phyloP scores from a whole-genome alignment of 495 filamentous ascomycete species.

The Penicillium maclennaniae region DNA sequence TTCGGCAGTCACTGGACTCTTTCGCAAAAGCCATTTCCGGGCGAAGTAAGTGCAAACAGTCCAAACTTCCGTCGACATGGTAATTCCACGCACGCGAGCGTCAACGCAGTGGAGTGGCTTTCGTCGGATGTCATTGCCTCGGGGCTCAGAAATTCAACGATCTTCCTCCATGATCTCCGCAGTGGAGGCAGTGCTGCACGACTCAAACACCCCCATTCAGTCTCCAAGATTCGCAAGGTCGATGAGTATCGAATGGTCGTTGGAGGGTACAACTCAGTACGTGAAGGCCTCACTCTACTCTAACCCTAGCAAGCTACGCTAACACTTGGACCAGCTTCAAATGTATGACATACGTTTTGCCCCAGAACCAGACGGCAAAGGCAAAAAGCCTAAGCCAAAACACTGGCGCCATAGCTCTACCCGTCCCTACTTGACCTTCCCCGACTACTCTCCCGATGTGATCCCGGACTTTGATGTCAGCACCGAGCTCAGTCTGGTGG shows the following conservation, averaged over 20 bases:
- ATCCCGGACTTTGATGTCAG: slow-evolving; percentile 37
- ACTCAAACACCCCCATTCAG: slow-evolving; percentile 33
- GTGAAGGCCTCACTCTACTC: background rate
- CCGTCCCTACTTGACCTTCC: slow-evolving; percentile 36
- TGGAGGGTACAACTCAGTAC: slow-evolving; percentile 35
- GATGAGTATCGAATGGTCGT: slow-evolving; percentile 37
- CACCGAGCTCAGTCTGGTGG: slow-evolving; percentile 36
- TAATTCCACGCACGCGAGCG: slow-evolving; percentile 30
- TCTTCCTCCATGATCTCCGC: slow-evolving; percentile 39
- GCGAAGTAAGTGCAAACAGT: slow-evolving; percentile 12
- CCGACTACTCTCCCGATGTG: slow-evolving; percentile 23
- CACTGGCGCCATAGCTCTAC: slow-evolving; percentile 27
- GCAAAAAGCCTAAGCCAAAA: slow-evolving; percentile 27
- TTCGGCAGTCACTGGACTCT: slow-evolving; percentile 29
- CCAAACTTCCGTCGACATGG: slow-evolving; percentile 17
- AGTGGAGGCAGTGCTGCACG: slow-evolving; percentile 30
- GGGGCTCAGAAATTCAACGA: slow-evolving; percentile 33
- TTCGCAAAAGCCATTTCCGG: slow-evolving; percentile 30
- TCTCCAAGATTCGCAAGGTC: slow-evolving; percentile 36
- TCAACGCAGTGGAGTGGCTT: slow-evolving; percentile 41
- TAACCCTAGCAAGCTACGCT: background rate
- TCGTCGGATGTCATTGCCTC: slow-evolving; percentile 33
- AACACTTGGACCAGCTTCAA: slow-evolving; percentile 24
- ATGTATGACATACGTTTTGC: slow-evolving; percentile 47
- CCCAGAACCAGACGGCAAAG: slow-evolving; percentile 24